Conservation (phyloP, 352 stramenopile species). For the Phytophthora sansomeana region DNA sequence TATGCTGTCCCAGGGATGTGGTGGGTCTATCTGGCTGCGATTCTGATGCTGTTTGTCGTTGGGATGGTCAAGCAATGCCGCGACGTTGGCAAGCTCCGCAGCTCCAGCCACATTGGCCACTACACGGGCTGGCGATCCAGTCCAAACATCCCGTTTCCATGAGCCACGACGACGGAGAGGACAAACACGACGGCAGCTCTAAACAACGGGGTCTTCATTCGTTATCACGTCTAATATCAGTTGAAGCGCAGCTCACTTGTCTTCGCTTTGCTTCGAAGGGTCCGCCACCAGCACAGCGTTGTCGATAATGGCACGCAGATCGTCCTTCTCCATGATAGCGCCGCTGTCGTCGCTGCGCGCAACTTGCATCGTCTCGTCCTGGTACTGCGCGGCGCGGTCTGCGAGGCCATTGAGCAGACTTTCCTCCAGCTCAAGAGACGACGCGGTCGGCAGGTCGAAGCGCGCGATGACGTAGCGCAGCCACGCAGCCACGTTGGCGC, state of each 20-base stretch:
- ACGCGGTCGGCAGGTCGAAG: constrained; percentile 64
- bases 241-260: constrained; percentile 29
- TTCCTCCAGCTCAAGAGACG: constrained; percentile 68
- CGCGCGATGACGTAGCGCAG: constrained; percentile 66
- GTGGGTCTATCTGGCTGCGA: constrained; percentile 71
- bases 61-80: constrained; percentile 45
- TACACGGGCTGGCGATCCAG: constrained; percentile 35
- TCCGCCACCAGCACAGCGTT: constrained; percentile 45
- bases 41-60: constrained; percentile 53
- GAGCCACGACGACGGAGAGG: constrained; percentile 1
- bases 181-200: no score
- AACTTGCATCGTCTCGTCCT: constrained; percentile 54
- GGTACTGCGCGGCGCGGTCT: constrained; percentile 57
- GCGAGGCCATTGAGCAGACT: constrained; percentile 59
- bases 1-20: constrained; percentile 60
- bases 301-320: constrained; percentile 66
- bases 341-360: constrained; percentile 35
- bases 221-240: constrained; percentile 15
- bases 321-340: constrained; percentile 66
- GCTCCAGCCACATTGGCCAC: constrained; percentile 25
- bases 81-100: constrained; percentile 26
- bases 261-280: constrained; percentile 16
- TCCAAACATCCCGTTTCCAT: constrained; percentile 16
- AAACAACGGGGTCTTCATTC: constrained; percentile 23
- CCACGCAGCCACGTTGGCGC: constrained; percentile 57